Percentiles rank a stretch among this genome's conserved stretches.
Evolutionary conservation across 306 rosid genomes (phyloP).

Genomic region (Quercus cerris): DNA sequence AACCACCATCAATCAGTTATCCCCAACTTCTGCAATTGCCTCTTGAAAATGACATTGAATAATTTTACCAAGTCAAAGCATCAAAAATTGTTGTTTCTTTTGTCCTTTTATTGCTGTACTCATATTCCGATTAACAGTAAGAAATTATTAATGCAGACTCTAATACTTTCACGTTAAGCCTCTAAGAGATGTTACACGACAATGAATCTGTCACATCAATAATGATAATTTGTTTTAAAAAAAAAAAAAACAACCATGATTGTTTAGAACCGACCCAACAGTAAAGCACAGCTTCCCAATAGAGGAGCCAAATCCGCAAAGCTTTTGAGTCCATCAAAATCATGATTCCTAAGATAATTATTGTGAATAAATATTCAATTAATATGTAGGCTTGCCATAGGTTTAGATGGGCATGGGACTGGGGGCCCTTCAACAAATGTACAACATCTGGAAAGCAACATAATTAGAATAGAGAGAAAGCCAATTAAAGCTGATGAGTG

Average conservation of each 20-base stretch:
- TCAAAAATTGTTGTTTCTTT: too few relatives aligned
- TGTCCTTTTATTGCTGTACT: not conserved
- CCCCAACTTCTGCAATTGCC: not conserved
- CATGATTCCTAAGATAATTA: not conserved
- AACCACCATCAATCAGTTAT: not conserved
- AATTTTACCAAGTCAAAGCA: too few relatives aligned
- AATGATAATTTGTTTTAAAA: too few relatives aligned
- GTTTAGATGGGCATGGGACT: not conserved
- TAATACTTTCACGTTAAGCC: too few relatives aligned
- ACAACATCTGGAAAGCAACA: not conserved
- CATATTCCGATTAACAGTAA: not conserved
- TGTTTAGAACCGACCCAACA: too few relatives aligned
- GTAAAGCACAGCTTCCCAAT: not conserved
- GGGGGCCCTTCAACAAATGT: not conserved
- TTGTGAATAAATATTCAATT: not conserved
- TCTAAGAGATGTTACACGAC: too few relatives aligned
- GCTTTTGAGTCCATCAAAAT: not conserved
- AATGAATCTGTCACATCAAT: too few relatives aligned
- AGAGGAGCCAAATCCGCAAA: not conserved
- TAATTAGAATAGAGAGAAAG: not conserved
- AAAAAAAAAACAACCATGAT: too few relatives aligned
- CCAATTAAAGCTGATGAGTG: slow-evolving; percentile 2
- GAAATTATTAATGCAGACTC: not conserved
- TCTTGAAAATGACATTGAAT: not conserved
- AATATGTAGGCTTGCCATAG: not conserved